A percentile compares a stretch with the other conserved stretches of the same genome.
Evolutionary conservation across 73 alveolate species (phyloP).

Genomic region (Paramecium sonneborni): DNA sequence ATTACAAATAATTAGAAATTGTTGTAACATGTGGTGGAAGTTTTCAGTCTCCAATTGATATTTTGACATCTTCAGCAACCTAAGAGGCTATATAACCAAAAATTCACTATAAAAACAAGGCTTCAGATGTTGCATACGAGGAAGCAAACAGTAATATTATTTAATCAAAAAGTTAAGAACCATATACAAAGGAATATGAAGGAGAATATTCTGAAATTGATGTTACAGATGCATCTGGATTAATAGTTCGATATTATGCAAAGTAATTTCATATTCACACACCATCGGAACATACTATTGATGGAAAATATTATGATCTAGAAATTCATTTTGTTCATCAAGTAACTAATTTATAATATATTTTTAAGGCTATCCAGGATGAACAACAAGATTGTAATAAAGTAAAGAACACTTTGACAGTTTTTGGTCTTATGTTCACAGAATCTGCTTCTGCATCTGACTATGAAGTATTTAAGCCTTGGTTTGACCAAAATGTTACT

Average conservation of each 20-base stretch:
- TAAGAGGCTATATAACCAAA: background rate
- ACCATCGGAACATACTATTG: constrained; percentile 21
- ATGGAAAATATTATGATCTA: background rate
- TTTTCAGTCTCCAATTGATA: constrained; percentile 10
- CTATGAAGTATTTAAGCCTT: background rate
- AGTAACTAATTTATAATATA: background rate
- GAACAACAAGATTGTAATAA: constrained; percentile 4
- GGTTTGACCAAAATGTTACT: background rate
- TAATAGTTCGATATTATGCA: background rate
- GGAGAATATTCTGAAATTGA: background rate
- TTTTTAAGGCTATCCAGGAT: background rate
- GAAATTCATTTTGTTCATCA: constrained; percentile 44
- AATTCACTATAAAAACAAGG: background rate
- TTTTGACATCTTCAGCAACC: background rate
- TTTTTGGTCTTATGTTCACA: constrained; percentile 8
- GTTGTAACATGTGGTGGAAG: constrained; percentile 36
- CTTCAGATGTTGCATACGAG: background rate
- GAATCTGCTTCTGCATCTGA: background rate
- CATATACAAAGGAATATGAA: constrained; percentile 18
- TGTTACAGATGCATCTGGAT: background rate
- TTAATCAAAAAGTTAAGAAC: background rate
- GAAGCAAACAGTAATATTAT: background rate
- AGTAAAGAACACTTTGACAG: background rate
- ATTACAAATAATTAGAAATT: background rate
- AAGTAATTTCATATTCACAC: background rate